Evolutionary conservation across 164 flowering plant genomes (phyloP), one percentile per base, ranked within the genome.

Genomic region (Hamamelis virginiana): DNA sequence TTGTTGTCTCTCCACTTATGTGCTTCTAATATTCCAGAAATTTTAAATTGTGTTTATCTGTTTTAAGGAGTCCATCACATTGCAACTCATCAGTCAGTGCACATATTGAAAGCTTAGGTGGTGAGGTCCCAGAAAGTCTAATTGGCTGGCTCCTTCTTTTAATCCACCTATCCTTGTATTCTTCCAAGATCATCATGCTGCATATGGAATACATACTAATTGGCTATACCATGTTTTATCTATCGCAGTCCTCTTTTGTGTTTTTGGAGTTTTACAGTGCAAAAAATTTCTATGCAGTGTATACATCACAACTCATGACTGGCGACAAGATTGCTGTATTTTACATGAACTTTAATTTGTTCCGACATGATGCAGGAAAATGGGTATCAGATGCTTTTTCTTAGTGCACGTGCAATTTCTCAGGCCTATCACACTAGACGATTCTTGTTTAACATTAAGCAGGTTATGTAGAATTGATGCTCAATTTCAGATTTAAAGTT

Each of bases 361-460:
- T 62, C 26, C 62, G 52, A 26, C 59, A 19, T 48, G 16, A 77
- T 82, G 70, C 88, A 92, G 97, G 96, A 92, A 77, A 96, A 96
- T 80, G 99, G 98, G 23, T 96, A 92, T 80, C 89, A 96, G 63
- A 56, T 96, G 73, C 90, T 96, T 72, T 96, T 92, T 70, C 90
- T 96, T 6, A 96, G 99, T 82, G 99, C 99, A 61, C 97, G 99
- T 55, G 80, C 99, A 38, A 96, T 96, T 68, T 85, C 96, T 64
- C 99, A 92, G 81, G 94, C 99, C 57, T 78, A 84, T 77, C 78
- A 69, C 59, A 96, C 99, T 4, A 81, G 99, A 71, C 93, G 82
- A 75, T 96, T 96, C 79, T 78, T 96, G 41, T 72, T 86, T 76
- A 93, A 88, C 77, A 89, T 96, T 74, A 93, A 87, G 83, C 98